These are phyloP conservation scores for Aspergillus pseudotamarii DNA, from an alignment of 2,329 filamentous ascomycete species.

Conservation along the genomic window DNA sequence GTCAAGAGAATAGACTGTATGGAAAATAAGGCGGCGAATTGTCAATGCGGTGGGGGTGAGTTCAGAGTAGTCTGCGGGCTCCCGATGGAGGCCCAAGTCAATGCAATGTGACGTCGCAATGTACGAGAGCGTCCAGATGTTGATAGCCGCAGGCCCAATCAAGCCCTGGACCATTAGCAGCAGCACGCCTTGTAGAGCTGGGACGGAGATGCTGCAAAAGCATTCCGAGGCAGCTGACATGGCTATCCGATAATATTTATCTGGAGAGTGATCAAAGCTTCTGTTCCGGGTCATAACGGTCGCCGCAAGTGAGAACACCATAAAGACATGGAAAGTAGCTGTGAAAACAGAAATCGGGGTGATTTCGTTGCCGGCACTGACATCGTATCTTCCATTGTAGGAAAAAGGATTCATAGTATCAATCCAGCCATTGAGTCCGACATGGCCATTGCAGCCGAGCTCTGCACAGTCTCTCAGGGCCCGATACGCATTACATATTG, in stretches of 20 bases:
- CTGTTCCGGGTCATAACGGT: conserved; percentile 37
- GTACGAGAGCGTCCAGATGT: conserved; percentile 42
- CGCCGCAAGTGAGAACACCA: conserved; percentile 40
- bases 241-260: conserved; percentile 38
- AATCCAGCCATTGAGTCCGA: too few relatives aligned
- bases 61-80: too few relatives aligned
- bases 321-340: conserved; percentile 37
- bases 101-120: conserved; percentile 43
- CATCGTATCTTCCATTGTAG: too few relatives aligned
- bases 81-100: conserved; percentile 40
- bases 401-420: too few relatives aligned
- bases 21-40: too few relatives aligned
- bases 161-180: conserved; percentile 37
- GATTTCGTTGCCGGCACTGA: too few relatives aligned
- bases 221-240: conserved; percentile 33
- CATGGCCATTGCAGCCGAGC: too few relatives aligned
- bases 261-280: conserved; percentile 38
- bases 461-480: conserved; percentile 16
- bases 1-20: too few relatives aligned
- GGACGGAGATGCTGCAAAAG: conserved; percentile 38
- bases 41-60: too few relatives aligned
- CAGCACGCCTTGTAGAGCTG: conserved; percentile 36
- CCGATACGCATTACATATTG: conserved; percentile 29
- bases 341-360: conserved; percentile 4
- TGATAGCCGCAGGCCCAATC: conserved; percentile 36